Conservation (phyloP, 129 eudicot species). For the Arctium lappa region DNA sequence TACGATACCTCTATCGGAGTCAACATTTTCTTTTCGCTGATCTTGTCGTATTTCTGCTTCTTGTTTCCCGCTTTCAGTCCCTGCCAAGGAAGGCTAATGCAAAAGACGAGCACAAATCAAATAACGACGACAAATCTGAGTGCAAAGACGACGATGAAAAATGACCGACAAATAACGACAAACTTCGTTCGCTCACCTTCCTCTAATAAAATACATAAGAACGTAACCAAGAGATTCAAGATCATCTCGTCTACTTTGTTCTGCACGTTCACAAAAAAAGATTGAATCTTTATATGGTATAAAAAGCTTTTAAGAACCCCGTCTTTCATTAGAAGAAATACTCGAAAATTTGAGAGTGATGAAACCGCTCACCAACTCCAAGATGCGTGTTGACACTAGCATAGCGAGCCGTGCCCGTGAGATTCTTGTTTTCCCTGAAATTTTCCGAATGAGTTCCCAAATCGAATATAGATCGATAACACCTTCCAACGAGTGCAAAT, state of each 20-base stretch:
- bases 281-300: neutral
- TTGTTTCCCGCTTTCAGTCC: slow-evolving; percentile 96
- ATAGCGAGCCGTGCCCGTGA: slow-evolving; percentile 99
- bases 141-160: neutral
- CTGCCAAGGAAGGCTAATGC: slow-evolving; percentile 96
- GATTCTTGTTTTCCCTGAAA: slow-evolving; percentile 94
- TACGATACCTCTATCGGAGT: slow-evolving; percentile 83
- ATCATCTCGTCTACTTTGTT: slow-evolving; percentile 99
- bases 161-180: neutral
- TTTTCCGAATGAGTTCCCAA: slow-evolving; percentile 1
- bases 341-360: neutral
- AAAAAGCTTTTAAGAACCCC: neutral
- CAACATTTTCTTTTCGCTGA: slow-evolving; percentile 94
- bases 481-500: neutral
- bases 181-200: slow-evolving; percentile 56
- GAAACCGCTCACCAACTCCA: slow-evolving; percentile 77
- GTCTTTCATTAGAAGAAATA: neutral
- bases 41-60: slow-evolving; percentile 95
- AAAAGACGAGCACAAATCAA: neutral
- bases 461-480: neutral
- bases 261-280: slow-evolving; percentile 34
- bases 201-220: slow-evolving; percentile 96
- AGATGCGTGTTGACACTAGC: slow-evolving; percentile 98
- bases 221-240: slow-evolving; percentile 98
- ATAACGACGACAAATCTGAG: neutral